Conservation (phyloP, 352 stramenopile species). For the Globisporangium spinosum region DNA sequence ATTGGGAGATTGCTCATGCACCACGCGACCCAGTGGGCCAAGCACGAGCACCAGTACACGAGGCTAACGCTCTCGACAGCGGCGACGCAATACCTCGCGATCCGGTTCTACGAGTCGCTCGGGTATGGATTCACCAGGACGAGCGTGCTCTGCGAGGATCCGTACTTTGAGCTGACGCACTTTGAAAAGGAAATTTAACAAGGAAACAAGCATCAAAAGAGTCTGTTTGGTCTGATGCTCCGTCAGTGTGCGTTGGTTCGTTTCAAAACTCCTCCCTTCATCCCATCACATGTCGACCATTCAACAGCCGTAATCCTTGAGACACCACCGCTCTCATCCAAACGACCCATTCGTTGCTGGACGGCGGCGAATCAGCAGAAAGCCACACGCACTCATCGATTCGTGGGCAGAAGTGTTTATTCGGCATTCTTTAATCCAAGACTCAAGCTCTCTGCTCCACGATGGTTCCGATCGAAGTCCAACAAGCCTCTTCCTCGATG, state of each 20-base stretch:
- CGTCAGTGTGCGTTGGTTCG: background rate
- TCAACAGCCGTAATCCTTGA: background rate
- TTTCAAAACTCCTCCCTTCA: background rate
- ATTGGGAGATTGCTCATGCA: conserved; percentile 10
- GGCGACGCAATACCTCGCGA: conserved; percentile 9
- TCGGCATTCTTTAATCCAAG: background rate
- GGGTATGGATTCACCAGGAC: conserved; percentile 13
- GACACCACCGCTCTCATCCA: background rate
- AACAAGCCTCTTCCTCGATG: background rate
- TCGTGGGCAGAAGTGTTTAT: background rate
- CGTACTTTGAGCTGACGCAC: conserved; percentile 15
- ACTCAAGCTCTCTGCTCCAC: background rate
- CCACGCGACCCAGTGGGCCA: conserved; percentile 10
- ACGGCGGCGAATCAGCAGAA: background rate
- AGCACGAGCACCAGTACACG: background rate
- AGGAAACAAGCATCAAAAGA: no score
- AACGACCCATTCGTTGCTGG: background rate
- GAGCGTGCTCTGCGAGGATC: conserved; percentile 5
- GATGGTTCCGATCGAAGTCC: background rate
- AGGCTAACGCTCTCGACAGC: conserved; percentile 9
- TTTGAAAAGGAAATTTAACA: conserved; percentile 13
- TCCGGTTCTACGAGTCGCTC: conserved; percentile 18
- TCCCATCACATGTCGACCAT: background rate
- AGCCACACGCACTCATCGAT: background rate
- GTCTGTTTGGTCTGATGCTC: no score